These are phyloP conservation scores for Cladosporium sp. DNA, from an alignment of 2,329 filamentous ascomycete species.

Conservation along the genomic window DNA sequence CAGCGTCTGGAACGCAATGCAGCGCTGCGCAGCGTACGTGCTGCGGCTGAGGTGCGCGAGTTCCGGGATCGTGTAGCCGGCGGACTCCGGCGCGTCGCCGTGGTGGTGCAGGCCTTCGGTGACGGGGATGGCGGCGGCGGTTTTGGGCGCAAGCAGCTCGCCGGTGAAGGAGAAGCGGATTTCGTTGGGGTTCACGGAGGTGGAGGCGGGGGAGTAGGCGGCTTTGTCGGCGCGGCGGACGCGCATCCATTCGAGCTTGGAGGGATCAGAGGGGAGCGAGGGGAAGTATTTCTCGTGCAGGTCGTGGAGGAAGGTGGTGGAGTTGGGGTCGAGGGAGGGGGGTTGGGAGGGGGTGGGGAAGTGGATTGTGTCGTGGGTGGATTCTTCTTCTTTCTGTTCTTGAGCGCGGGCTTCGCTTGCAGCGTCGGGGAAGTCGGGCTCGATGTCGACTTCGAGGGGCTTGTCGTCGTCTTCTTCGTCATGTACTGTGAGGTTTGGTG, in stretches of 20 bases:
- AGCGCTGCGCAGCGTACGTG: slow-evolving; percentile 79
- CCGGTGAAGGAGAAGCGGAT: slow-evolving; percentile 89
- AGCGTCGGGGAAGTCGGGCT: slow-evolving; percentile 27
- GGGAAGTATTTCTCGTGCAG: slow-evolving; percentile 95
- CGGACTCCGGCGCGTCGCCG: slow-evolving; percentile 84
- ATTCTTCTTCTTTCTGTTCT: slow-evolving; percentile 2
- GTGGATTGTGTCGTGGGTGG: slow-evolving; percentile 43
- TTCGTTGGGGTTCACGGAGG: slow-evolving; percentile 66
- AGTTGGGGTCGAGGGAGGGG: slow-evolving; percentile 76
- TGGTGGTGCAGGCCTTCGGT: slow-evolving; percentile 88
- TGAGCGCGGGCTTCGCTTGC: neutral
- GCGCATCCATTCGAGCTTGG: slow-evolving; percentile 86
- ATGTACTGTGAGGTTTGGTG: neutral
- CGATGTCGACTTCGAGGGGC: slow-evolving; percentile 26
- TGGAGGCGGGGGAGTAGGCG: slow-evolving; percentile 75
- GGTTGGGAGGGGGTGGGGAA: slow-evolving; percentile 55
- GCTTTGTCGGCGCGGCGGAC: slow-evolving; percentile 49
- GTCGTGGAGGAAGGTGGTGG: slow-evolving; percentile 76
- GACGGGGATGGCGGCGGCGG: slow-evolving; percentile 68
- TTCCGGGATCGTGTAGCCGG: slow-evolving; percentile 89
- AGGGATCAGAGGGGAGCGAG: slow-evolving; percentile 76
- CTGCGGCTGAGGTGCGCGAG: slow-evolving; percentile 76
- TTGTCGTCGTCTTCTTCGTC: slow-evolving; percentile 2
- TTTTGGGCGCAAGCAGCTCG: slow-evolving; percentile 70
- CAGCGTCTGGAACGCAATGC: slow-evolving; percentile 86